A percentile compares a stretch with the other conserved stretches of the same genome.
These are phyloP conservation scores for Entelexis sorbosivorans DNA, from an alignment of 1,139 yeast species.

Conservation along the genomic window DNA sequence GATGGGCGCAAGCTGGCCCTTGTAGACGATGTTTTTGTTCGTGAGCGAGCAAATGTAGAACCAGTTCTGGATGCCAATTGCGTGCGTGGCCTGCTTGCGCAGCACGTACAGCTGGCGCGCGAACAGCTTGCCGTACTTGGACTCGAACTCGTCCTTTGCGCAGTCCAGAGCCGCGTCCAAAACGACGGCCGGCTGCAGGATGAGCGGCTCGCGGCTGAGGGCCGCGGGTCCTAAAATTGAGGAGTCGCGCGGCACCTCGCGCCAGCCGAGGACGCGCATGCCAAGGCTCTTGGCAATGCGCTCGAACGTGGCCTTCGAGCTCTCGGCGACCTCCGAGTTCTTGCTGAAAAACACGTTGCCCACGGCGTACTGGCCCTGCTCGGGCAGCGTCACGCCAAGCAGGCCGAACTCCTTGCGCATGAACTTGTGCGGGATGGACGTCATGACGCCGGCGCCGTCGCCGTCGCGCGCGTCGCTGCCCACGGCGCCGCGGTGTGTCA, in stretches of 20 bases:
- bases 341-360: constrained; percentile 90
- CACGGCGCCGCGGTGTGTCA: constrained; percentile 98
- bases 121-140: constrained; percentile 50
- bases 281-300: constrained; percentile 66
- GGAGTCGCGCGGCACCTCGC: constrained; percentile 91
- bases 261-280: constrained; percentile 83
- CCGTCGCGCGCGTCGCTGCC: constrained; percentile 93
- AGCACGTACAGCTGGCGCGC: constrained; percentile 76
- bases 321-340: constrained; percentile 51
- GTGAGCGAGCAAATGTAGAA: constrained; percentile 91
- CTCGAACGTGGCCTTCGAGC: constrained; percentile 68
- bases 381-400: constrained; percentile 52
- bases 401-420: constrained; percentile 68
- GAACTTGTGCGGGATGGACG: constrained; percentile 83
- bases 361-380: constrained; percentile 79
- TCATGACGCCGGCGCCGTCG: constrained; percentile 96
- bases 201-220: constrained; percentile 79
- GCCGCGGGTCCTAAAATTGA: constrained; percentile 92
- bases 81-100: constrained; percentile 80
- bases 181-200: constrained; percentile 81
- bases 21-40: constrained; percentile 82
- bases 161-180: constrained; percentile 45
- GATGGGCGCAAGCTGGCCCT: constrained; percentile 93
- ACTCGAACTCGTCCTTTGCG: constrained; percentile 40
- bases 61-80: constrained; percentile 93